Conservation (phyloP, 805 yeast species). For the Candida bentonensis region DNA sequence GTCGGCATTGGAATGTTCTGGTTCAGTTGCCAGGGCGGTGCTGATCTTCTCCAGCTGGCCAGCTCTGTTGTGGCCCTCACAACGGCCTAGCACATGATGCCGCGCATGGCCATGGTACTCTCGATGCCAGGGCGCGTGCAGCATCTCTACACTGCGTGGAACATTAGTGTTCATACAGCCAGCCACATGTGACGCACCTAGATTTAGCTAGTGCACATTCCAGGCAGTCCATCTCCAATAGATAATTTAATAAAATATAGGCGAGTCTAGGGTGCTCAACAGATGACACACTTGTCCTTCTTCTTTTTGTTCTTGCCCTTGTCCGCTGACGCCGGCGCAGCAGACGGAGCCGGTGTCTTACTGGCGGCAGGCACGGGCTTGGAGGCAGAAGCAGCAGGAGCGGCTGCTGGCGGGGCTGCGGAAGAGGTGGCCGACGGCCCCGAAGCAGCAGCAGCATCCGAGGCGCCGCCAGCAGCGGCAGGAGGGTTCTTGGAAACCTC, state of each 20-base stretch:
- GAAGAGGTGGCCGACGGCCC: conserved; percentile 5
- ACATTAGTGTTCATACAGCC: too few species aligned
- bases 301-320: neutral
- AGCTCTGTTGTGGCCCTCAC: too few species aligned
- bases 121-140: too few species aligned
- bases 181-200: too few species aligned
- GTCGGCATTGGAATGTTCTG: too few species aligned
- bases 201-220: too few species aligned
- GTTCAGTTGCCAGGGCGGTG: too few species aligned
- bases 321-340: neutral
- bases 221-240: too few species aligned
- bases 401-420: conserved; percentile 4
- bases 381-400: neutral
- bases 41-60: too few species aligned
- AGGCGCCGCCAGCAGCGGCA: conserved; percentile 28
- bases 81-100: too few species aligned
- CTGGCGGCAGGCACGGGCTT: neutral
- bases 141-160: too few species aligned
- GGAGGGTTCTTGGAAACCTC: conserved; percentile 25
- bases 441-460: conserved; percentile 26
- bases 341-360: neutral
- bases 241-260: neutral
- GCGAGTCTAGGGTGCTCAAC: conserved; percentile 1
- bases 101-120: too few species aligned
- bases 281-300: conserved; percentile 8